Conservation (phyloP, 2,329 filamentous ascomycete genomes). For the Aspergillus sp. region DNA sequence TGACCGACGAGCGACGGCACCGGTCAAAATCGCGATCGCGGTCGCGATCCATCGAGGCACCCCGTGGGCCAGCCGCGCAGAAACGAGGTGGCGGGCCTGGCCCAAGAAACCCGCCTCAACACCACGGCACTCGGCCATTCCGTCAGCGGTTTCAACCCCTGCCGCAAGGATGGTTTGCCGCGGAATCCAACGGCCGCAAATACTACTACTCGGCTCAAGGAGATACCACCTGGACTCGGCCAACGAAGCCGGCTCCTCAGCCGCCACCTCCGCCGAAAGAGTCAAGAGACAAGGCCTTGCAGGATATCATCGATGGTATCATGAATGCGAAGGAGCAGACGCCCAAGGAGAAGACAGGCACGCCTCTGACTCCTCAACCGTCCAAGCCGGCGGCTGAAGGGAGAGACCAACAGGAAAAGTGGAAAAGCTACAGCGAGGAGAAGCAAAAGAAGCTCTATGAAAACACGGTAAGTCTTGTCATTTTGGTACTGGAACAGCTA, state of each 20-base stretch:
- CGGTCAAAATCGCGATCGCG: slow-evolving; percentile 55
- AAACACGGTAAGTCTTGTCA: slow-evolving; percentile 71
- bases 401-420: slow-evolving; percentile 51
- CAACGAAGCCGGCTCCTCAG: slow-evolving; percentile 70
- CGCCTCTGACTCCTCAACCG: slow-evolving; percentile 69
- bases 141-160: slow-evolving; percentile 63
- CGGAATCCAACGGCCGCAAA: slow-evolving; percentile 72
- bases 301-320: slow-evolving; percentile 84
- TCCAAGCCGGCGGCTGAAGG: slow-evolving; percentile 58
- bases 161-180: slow-evolving; percentile 84
- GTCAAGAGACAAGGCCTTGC: slow-evolving; percentile 75
- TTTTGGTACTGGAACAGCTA: not conserved
- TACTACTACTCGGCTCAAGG: slow-evolving; percentile 88
- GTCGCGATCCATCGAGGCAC: slow-evolving; percentile 52
- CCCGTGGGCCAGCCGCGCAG: slow-evolving; percentile 47
- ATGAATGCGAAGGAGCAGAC: slow-evolving; percentile 69
- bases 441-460: slow-evolving; percentile 97
- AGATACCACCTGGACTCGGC: slow-evolving; percentile 79
- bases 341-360: slow-evolving; percentile 56
- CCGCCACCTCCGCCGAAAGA: slow-evolving; percentile 66
- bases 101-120: slow-evolving; percentile 65
- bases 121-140: slow-evolving; percentile 59
- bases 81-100: slow-evolving; percentile 59
- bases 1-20: slow-evolving; percentile 54
- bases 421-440: slow-evolving; percentile 62